These are phyloP conservation scores for Erythrophleum fordii DNA, from an alignment of 306 rosid genomes.

Conservation along the genomic window DNA sequence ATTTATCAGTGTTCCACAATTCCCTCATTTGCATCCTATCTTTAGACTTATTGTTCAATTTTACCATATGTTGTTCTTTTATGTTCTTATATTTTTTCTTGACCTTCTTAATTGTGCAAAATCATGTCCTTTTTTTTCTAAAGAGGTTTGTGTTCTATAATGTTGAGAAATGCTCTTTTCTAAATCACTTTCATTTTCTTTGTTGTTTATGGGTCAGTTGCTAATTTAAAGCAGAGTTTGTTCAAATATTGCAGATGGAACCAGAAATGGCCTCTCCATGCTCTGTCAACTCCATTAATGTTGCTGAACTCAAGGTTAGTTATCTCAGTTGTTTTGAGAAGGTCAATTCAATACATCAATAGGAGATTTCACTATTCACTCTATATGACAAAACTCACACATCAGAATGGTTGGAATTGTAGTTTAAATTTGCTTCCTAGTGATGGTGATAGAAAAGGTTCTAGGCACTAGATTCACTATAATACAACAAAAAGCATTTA, in stretches of 20 bases:
- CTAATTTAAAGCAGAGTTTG: not conserved
- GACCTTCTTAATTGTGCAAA: not conserved
- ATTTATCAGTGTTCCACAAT: not conserved
- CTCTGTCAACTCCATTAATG: slow-evolving; percentile 31
- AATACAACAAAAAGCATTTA: not conserved
- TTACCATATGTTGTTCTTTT: not conserved
- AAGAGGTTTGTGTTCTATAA: not conserved
- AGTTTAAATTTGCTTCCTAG: not conserved
- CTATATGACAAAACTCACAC: slow-evolving; percentile 5
- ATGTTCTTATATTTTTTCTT: not conserved
- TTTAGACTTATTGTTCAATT: not conserved
- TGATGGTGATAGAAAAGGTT: slow-evolving; percentile 1
- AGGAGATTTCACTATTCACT: not conserved
- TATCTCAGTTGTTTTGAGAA: not conserved
- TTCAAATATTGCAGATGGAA: slow-evolving; percentile 37
- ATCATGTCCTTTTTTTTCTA: not conserved
- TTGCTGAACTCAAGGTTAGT: slow-evolving; percentile 46
- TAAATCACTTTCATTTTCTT: not conserved
- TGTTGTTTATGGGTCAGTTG: slow-evolving; percentile 1
- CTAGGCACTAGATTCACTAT: not conserved
- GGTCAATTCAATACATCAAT: not conserved
- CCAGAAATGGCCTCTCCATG: slow-evolving; percentile 43
- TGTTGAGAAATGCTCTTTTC: not conserved
- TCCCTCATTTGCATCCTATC: not conserved
- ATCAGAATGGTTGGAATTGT: slow-evolving; percentile 5